These are phyloP conservation scores for Xanthoconium stramineum DNA, from an alignment of 768 basidiomycete genomes.

Conservation along the genomic window DNA sequence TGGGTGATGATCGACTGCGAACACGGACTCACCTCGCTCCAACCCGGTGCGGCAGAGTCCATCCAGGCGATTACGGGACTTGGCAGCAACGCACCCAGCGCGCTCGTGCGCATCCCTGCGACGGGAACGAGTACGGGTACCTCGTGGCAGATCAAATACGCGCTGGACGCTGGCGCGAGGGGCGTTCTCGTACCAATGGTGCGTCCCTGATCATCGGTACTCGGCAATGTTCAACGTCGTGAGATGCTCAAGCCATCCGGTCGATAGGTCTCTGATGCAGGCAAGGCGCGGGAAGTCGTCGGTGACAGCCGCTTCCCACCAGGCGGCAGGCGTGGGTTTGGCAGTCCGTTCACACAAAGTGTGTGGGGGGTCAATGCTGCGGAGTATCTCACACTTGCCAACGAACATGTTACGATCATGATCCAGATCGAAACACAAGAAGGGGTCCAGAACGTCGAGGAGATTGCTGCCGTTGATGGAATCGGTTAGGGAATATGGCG, in stretches of 20 bases:
- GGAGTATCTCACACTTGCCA: conserved; percentile 56
- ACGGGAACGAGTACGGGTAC: conserved; percentile 55
- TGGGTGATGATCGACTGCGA: conserved; percentile 71
- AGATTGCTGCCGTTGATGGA: conserved; percentile 60
- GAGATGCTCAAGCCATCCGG: not conserved
- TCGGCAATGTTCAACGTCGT: too few relatives aligned
- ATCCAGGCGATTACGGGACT: conserved; percentile 52
- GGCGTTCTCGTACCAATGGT: conserved; percentile 71
- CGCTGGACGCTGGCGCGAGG: conserved; percentile 63
- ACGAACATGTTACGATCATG: conserved; percentile 53
- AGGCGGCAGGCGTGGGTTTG: conserved; percentile 58
- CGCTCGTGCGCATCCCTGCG: conserved; percentile 60
- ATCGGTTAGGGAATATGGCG: conserved; percentile 42
- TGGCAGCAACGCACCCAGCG: conserved; percentile 43
- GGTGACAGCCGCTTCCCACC: conserved; percentile 62
- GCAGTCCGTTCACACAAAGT: conserved; percentile 58
- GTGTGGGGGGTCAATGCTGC: conserved; percentile 50
- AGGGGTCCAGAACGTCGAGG: conserved; percentile 55
- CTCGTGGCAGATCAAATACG: conserved; percentile 71
- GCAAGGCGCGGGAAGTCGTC: conserved; percentile 55
- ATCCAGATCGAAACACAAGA: conserved; percentile 67
- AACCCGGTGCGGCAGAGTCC: conserved; percentile 55
- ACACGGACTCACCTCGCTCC: conserved; percentile 56
- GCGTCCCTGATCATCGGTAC: conserved; percentile 1
- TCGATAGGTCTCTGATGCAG: conserved; percentile 48